phyloP scores from a whole-genome alignment of 2,329 filamentous ascomycete species.

The Sarocladium brachiariae region DNA sequence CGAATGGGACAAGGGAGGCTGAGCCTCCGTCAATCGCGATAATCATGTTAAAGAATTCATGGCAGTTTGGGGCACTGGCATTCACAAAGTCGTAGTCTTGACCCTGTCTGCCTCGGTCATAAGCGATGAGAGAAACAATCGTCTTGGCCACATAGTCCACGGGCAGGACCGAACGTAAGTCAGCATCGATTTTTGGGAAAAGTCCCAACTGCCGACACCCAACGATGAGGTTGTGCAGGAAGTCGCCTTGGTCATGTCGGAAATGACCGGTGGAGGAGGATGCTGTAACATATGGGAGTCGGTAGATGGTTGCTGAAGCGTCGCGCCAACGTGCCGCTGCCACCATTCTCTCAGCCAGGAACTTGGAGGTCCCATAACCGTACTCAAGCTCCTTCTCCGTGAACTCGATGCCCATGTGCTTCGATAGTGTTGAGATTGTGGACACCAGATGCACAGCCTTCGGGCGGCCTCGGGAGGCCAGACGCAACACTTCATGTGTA shows the following conservation, averaged over 20 bases:
- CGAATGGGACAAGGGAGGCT: conserved; percentile 1
- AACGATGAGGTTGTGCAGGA: conserved; percentile 14
- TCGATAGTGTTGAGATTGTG: conserved; percentile 13
- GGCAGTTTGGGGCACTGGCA: conserved; percentile 10
- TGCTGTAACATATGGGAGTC: conserved; percentile 12
- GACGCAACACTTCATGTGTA: conserved; percentile 13
- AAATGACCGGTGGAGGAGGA: conserved; percentile 14
- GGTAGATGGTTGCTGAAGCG: conserved; percentile 11
- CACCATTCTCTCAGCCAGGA: conserved; percentile 13
- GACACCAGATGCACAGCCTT: conserved; percentile 14
- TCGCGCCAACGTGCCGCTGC: conserved; percentile 15
- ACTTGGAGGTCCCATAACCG: conserved; percentile 15
- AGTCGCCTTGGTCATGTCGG: conserved; percentile 14
- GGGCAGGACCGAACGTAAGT: conserved; percentile 13
- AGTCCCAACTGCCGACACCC: conserved; percentile 12
- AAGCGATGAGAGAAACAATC: conserved; percentile 11
- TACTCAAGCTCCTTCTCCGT: conserved; percentile 12
- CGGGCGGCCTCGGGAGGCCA: conserved; percentile 11
- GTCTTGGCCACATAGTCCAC: conserved; percentile 14
- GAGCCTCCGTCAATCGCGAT: neutral
- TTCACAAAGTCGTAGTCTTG: conserved; percentile 14
- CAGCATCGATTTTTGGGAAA: conserved; percentile 12
- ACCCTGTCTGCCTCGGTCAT: conserved; percentile 5
- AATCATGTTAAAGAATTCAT: conserved; percentile 11
- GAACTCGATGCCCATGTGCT: conserved; percentile 12